Conservation (phyloP, 225 moss, liverwort and hornwort genomes). For the Lunularia cruciata region DNA sequence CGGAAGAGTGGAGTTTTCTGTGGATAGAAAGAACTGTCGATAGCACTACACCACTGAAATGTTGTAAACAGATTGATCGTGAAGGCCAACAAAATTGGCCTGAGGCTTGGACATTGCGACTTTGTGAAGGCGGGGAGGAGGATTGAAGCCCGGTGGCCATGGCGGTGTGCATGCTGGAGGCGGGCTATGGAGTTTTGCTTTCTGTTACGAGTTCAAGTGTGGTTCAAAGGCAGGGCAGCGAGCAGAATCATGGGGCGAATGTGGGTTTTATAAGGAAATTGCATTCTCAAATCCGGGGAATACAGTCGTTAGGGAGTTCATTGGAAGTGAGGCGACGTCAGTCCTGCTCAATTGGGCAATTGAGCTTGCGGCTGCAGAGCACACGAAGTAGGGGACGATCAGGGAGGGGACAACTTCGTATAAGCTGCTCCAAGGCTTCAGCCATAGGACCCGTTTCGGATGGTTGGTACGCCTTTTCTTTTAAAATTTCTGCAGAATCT, state of each 20-base stretch:
- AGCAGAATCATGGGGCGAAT: neutral
- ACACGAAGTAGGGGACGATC: neutral
- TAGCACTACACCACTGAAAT: too few relatives aligned
- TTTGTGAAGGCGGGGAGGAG: too few relatives aligned
- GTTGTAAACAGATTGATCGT: too few relatives aligned
- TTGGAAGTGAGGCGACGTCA: neutral
- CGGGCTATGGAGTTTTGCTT: neutral
- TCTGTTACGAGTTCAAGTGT: too few relatives aligned
- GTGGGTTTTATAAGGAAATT: neutral
- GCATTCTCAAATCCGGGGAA: too few relatives aligned
- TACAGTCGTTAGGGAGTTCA: neutral
- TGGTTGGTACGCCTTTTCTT: slow-evolving; percentile 45
- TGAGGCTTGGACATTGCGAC: too few relatives aligned
- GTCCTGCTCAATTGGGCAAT: neutral
- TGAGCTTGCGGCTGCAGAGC: neutral
- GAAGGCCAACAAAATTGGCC: too few relatives aligned
- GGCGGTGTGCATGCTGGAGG: slow-evolving; percentile 8
- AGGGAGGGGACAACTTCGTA: neutral
- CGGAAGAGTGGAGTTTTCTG: too few relatives aligned
- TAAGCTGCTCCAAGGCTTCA: slow-evolving; percentile 28
- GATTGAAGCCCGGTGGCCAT: neutral
- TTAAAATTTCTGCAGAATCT: neutral
- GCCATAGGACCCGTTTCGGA: slow-evolving; percentile 27
- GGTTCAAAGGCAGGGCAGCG: neutral
- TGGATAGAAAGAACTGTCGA: too few relatives aligned